A percentile compares a stretch with the other conserved stretches of the same genome.
These are phyloP conservation scores for Leishmania guyanensis DNA, from an alignment of 208 protist genomes.

Conservation along the genomic window DNA sequence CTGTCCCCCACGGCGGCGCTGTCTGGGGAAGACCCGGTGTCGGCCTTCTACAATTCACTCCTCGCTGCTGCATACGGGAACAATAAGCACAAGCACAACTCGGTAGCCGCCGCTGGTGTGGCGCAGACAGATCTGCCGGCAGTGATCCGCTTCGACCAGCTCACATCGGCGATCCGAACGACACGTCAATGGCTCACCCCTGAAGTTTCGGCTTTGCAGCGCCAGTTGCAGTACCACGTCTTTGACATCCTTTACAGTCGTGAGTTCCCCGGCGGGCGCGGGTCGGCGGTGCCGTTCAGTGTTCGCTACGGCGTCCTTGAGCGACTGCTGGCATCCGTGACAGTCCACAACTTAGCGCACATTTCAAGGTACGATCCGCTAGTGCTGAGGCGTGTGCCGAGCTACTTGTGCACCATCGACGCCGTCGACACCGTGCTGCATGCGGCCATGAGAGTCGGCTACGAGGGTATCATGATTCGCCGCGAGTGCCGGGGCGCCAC, in stretches of 20 bases:
- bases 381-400: constrained; percentile 60
- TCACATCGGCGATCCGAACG: constrained; percentile 82
- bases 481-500: constrained; percentile 29
- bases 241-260: constrained; percentile 83
- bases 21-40: background rate
- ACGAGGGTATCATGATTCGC: constrained; percentile 89
- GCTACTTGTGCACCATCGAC: constrained; percentile 31
- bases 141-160: constrained; percentile 69
- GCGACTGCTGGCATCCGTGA: constrained; percentile 27
- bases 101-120: background rate
- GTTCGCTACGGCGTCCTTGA: constrained; percentile 51
- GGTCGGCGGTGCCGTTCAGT: constrained; percentile 39
- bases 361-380: constrained; percentile 27
- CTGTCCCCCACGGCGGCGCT: background rate
- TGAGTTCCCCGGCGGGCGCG: constrained; percentile 26
- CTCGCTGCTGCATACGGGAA: constrained; percentile 1
- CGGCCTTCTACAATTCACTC: constrained; percentile 14
- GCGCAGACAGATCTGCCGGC: constrained; percentile 3
- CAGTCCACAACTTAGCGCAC: constrained; percentile 18
- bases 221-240: constrained; percentile 81
- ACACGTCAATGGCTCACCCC: constrained; percentile 57
- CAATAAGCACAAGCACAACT: background rate
- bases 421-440: constrained; percentile 46
- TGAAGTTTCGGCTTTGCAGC: constrained; percentile 60
- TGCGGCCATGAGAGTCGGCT: constrained; percentile 60